phyloP scores from a whole-genome alignment of 140 eudicot genomes.

The Ambrosia hybrid region DNA sequence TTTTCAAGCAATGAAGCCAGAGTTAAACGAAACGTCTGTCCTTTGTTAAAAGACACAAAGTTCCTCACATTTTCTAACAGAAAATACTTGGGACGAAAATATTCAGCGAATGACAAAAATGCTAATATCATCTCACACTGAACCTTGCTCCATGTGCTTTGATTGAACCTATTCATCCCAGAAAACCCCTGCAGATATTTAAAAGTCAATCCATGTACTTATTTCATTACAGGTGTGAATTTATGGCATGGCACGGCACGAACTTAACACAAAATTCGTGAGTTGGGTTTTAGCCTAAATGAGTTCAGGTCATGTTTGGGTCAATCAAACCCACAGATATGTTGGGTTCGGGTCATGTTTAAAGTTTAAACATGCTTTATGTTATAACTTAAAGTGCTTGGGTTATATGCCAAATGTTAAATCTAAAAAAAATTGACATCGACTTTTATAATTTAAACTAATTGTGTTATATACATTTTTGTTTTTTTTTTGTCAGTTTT shows the following conservation, averaged over 20 bases:
- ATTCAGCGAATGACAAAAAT: conserved; percentile 75
- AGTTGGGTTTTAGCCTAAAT: neutral
- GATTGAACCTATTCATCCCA: conserved; percentile 79
- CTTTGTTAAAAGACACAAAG: conserved; percentile 77
- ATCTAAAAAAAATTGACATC: neutral
- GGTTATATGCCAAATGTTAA: neutral
- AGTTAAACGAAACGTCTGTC: conserved; percentile 71
- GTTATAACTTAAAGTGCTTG: neutral
- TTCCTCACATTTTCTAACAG: conserved; percentile 75
- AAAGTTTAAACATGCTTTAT: neutral
- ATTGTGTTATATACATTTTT: neutral
- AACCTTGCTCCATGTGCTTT: conserved; percentile 79
- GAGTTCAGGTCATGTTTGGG: neutral
- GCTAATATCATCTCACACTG: conserved; percentile 84
- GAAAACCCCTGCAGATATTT: conserved; percentile 64
- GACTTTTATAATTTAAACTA: neutral
- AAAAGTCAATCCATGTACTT: neutral
- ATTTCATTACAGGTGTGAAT: neutral
- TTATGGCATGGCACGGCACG: neutral
- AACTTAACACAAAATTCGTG: neutral
- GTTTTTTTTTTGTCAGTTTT: neutral
- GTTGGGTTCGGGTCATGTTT: neutral
- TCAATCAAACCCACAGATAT: neutral
- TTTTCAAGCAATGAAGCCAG: conserved; percentile 76
- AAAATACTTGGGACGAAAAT: conserved; percentile 68